Conservation (phyloP, 2,329 filamentous ascomycete species). For the Alternaria alternata region DNA sequence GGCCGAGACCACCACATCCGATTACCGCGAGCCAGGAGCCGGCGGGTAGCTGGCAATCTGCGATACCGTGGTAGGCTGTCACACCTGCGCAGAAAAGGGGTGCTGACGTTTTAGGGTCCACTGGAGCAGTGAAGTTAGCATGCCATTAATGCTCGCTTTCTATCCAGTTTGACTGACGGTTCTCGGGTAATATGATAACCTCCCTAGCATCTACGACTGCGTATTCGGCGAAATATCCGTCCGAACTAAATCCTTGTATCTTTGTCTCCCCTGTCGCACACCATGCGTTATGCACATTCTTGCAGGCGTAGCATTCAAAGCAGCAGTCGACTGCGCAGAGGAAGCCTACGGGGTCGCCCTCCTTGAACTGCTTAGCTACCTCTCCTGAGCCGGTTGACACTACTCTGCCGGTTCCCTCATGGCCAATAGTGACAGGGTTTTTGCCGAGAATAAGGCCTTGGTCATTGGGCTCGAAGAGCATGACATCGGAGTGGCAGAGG, state of each 20-base stretch:
- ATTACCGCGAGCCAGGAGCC: conserved; percentile 43
- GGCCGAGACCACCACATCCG: conserved; percentile 44
- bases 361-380: conserved; percentile 38
- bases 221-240: conserved; percentile 46
- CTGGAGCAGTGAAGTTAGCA: conserved; percentile 16
- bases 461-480: conserved; percentile 48
- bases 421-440: conserved; percentile 46
- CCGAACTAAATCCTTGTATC: conserved; percentile 40
- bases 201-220: conserved; percentile 40
- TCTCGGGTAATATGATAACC: conserved; percentile 39
- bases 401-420: conserved; percentile 44
- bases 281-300: conserved; percentile 40
- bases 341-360: conserved; percentile 45
- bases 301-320: conserved; percentile 42
- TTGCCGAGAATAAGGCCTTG: conserved; percentile 42
- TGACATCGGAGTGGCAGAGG: conserved; percentile 53
- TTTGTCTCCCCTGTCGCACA: conserved; percentile 40
- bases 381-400: conserved; percentile 34
- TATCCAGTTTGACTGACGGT: conserved; percentile 22
- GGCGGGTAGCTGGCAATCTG: conserved; percentile 37
- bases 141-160: not conserved
- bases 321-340: conserved; percentile 45
- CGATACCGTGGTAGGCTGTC: conserved; percentile 41
- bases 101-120: conserved; percentile 37
- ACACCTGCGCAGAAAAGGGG: conserved; percentile 45